Evolutionary conservation across 768 basidiomycete genomes (phyloP), one percentile per base, ranked within the genome.

Genomic region (Auriscalpium orientale): DNA sequence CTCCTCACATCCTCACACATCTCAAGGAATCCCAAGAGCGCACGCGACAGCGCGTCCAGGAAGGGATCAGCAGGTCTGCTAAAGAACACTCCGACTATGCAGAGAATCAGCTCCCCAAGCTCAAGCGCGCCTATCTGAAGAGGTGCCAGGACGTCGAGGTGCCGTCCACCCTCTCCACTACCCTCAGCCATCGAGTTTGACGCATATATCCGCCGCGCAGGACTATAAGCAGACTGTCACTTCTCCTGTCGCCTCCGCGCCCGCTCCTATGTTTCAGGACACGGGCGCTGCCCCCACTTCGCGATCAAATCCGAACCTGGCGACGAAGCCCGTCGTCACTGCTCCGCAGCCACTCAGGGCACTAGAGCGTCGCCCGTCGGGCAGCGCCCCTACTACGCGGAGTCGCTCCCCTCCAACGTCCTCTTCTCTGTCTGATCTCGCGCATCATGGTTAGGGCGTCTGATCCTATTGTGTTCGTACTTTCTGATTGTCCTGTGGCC

Each of bases 91-190:
- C 80, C 35, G 93, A 95, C 35, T 93, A 84, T 65, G 84, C 85
- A 11, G 90, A 91, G 65, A 82, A 77, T 54, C 74, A 79, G n/a
- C 74, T 95, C 9, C 93, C 93, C 1, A 87, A 83, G 63, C 71
- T 95, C 52, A 94, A 91, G 73, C 77, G 82, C 50, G 71, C 78
- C 44, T 97, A 97, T 67, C 69, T 81, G 21, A 91, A 85, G 73
- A 94, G 91, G 70, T 91, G 89, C 66, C 82, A 85, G 49, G 91
- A 94, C 62, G 85, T 89, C 8, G 94, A 95, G 77, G 93, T 91
- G 59, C 55, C 74, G 62, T 34, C 12, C 34, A 34, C 45, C 44
- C 44, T 47, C 47, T 20, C 43, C 49, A 15, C 21, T 15, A 43
- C 45, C 40, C 34, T 20, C 28, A 28, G 28, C 4, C 28, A 8